Conservation (phyloP, 1,284 basidiomycete genomes). For the Apiotrichum gamsii region DNA sequence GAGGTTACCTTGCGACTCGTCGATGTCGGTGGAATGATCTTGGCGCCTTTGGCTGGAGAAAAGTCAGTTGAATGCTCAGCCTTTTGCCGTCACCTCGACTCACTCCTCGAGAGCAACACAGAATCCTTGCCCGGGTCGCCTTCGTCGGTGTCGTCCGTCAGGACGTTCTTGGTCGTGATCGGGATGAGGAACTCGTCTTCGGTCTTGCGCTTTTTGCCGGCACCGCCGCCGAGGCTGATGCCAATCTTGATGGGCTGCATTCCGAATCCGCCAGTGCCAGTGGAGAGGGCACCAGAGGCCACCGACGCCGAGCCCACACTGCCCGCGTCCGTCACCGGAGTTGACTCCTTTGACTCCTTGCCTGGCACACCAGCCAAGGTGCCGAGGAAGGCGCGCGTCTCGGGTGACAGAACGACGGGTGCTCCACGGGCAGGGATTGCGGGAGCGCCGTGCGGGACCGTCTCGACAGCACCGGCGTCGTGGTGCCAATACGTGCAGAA, state of each 20-base stretch:
- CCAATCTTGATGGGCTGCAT: conserved; percentile 42
- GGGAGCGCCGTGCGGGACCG: conserved; percentile 20
- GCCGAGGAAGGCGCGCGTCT: conserved; percentile 31
- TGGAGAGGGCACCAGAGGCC: background rate
- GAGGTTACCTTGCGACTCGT: conserved; percentile 74
- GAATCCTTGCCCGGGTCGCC: conserved; percentile 49
- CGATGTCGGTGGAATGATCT: conserved; percentile 74
- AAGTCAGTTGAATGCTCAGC: too few species aligned
- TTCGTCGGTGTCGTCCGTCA: conserved; percentile 62
- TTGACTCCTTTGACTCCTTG: too few species aligned
- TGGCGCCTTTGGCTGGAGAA: conserved; percentile 48
- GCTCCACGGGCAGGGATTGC: conserved; percentile 8
- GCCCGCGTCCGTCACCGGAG: background rate
- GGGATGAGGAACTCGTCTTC: conserved; percentile 36
- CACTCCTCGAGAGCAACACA: conserved; percentile 44
- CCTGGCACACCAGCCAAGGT: conserved; percentile 27
- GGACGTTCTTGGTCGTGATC: conserved; percentile 27
- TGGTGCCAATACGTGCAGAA: conserved; percentile 41
- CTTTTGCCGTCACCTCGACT: conserved; percentile 5
- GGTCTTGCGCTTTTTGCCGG: conserved; percentile 14
- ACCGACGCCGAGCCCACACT: background rate
- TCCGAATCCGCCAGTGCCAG: background rate
- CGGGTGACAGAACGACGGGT: conserved; percentile 8
- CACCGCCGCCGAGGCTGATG: conserved; percentile 27
- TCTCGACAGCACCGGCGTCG: conserved; percentile 30